A percentile compares a stretch with the other conserved stretches of the same genome.
Conservation (phyloP, 176 grass and related monocot species). For the Bromus sterilis region DNA sequence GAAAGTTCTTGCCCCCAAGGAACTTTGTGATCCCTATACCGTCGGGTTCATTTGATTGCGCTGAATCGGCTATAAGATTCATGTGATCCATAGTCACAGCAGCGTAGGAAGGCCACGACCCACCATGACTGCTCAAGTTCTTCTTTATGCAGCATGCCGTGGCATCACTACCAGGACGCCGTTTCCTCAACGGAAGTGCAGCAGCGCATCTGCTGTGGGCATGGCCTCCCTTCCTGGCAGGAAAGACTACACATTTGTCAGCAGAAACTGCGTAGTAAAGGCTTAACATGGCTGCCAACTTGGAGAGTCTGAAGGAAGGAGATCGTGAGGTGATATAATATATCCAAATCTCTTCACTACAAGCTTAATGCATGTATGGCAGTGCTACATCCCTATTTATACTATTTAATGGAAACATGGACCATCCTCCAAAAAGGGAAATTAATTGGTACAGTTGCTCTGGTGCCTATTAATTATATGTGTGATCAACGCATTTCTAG, state of each 20-base stretch:
- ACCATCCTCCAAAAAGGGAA: no score
- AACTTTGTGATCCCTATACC: conserved; percentile 49
- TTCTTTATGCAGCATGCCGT: conserved; percentile 1
- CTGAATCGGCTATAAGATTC: not conserved
- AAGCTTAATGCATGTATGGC: not conserved
- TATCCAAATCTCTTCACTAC: not conserved
- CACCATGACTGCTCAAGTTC: not conserved
- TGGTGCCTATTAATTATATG: no score
- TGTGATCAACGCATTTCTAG: no score
- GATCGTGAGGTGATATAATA: not conserved
- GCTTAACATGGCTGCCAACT: conserved; percentile 37
- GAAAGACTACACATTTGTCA: not conserved
- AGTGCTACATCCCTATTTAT: no score
- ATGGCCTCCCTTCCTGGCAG: not conserved
- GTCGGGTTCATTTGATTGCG: no score
- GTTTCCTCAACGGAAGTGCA: not conserved
- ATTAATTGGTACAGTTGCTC: no score
- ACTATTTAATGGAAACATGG: no score
- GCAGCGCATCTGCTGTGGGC: not conserved
- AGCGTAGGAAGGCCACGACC: not conserved
- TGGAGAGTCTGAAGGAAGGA: not conserved
- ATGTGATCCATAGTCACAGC: not conserved
- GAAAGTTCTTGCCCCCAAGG: conserved; percentile 62
- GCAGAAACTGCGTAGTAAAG: conserved; percentile 28
- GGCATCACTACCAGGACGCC: not conserved